Percentiles rank a stretch among this genome's conserved stretches.
These are phyloP conservation scores for Penstemon barbatus DNA, from an alignment of 257 asterid genomes.

Conservation along the genomic window DNA sequence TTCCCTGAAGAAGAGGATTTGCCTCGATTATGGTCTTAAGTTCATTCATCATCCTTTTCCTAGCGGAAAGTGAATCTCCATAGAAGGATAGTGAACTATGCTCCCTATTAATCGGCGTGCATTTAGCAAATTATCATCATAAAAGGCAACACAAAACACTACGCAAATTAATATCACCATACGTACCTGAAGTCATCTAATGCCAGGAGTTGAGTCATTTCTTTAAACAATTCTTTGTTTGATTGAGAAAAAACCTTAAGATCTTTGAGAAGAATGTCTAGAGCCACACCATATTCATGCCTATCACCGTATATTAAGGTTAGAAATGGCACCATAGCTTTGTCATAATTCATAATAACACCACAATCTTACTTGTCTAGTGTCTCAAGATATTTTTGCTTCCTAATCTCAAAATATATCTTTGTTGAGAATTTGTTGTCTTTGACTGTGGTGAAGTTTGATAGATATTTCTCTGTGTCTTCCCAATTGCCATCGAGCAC, in stretches of 20 bases:
- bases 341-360: conserved; percentile 12
- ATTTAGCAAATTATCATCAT: background rate
- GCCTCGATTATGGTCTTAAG: conserved; percentile 49
- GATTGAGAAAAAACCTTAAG: conserved; percentile 57
- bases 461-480: conserved; percentile 59
- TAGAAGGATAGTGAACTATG: conserved; percentile 52
- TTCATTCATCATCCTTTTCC: conserved; percentile 47
- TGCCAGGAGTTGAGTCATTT: conserved; percentile 61
- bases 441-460: conserved; percentile 48
- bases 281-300: conserved; percentile 49
- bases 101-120: conserved; percentile 46
- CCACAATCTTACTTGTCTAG: conserved; percentile 54
- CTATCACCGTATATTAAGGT: conserved; percentile 33
- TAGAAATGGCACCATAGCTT: background rate
- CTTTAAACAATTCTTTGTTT: conserved; percentile 55
- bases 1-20: conserved; percentile 61
- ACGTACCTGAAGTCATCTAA: conserved; percentile 77
- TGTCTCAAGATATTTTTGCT: conserved; percentile 81
- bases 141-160: conserved; percentile 15
- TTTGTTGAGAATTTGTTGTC: conserved; percentile 59
- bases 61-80: conserved; percentile 55
- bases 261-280: conserved; percentile 67
- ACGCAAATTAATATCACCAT: conserved; percentile 25
- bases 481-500: conserved; percentile 56
- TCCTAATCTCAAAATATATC: conserved; percentile 71